Conservation (phyloP, 2,329 filamentous ascomycete genomes). For the Cordyceps cicadae region DNA sequence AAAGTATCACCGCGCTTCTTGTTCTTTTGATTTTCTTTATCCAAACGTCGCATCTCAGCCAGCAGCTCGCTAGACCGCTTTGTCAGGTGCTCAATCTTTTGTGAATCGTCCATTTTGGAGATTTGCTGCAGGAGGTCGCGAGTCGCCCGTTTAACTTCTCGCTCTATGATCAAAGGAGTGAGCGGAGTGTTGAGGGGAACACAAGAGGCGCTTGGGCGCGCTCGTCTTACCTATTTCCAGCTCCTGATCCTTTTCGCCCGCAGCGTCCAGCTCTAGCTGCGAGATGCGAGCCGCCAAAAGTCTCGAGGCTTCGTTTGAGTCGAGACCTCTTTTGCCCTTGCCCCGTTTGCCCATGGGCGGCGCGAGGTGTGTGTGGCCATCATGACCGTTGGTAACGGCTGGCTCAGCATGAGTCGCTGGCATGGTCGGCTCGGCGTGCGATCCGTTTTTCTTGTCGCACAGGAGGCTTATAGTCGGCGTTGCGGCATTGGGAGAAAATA, state of each 20-base stretch:
- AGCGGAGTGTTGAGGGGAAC: neutral
- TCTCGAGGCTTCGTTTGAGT: conserved; percentile 84
- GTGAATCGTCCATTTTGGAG: conserved; percentile 84
- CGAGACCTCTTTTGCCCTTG: conserved; percentile 76
- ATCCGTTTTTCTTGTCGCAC: conserved; percentile 15
- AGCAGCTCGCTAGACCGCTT: conserved; percentile 87
- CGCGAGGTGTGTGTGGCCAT: conserved; percentile 28
- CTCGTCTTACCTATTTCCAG: conserved; percentile 73
- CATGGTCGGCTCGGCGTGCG: conserved; percentile 22
- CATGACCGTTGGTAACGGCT: conserved; percentile 34
- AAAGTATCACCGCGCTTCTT: conserved; percentile 91
- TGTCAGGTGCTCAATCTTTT: conserved; percentile 83
- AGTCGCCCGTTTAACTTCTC: conserved; percentile 89
- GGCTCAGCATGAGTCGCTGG: conserved; percentile 33
- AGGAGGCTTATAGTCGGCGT: conserved; percentile 5
- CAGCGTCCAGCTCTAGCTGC: conserved; percentile 87
- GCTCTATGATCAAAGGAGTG: conserved; percentile 50
- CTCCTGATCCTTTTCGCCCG: conserved; percentile 91
- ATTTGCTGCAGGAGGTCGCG: conserved; percentile 82
- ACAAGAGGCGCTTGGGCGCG: neutral
- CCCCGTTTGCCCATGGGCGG: conserved; percentile 59
- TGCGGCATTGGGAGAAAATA: neutral
- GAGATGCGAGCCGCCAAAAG: conserved; percentile 88
- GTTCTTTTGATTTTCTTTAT: conserved; percentile 89
- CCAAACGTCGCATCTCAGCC: conserved; percentile 89